Base-by-base conservation (phyloP, 306 rosid genomes). In the Parietaria judaica region DNA sequence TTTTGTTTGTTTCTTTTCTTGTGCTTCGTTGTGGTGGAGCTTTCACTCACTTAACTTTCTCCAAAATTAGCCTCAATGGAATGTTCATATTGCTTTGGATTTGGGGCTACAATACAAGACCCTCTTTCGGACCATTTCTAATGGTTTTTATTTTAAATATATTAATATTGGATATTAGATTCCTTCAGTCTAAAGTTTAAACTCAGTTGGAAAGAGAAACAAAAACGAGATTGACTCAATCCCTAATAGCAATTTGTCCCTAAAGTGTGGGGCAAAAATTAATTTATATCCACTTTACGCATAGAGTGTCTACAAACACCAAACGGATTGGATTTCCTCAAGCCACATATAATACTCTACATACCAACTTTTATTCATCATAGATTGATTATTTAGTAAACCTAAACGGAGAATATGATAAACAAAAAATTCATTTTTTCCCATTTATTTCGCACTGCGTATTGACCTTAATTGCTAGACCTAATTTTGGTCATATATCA, bases 1-100 rank as follows among this genome's bases (percentile, higher is more conserved):
- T 41, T 58, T 68, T 69, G 66, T 64, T 61, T 58, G 67, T 39
- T 56, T 66, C 46, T 41, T 41, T 41, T 41, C 45, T 41, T 41
- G 31, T n/a, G n/a, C 14, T 49, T 62, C 55, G 60, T 66, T 23
- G 58, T 58, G 68, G 45, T 41, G 45, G 74, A 72, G 50, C 54
- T 66, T 59, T 58, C 54, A 4, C 44, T 3, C 44, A 4, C 7
- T 39, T 7, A n/a, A n/a, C n/a, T n/a, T n/a, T n/a, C n/a, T n/a
- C n/a, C n/a, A n/a, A n/a, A n/a, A n/a, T n/a, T n/a, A n/a, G n/a
- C n/a, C n/a, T n/a, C n/a, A n/a, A n/a, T 31, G 54, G 77, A 70
- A 66, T 56, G 60, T 67, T 74, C 68, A 71, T 37, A 46, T 68
- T 69, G 83, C 67, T 39, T 61, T 61, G 75, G 76, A 78, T 75